Percentiles rank a stretch among this genome's conserved stretches.
Evolutionary conservation across 2,329 filamentous ascomycete genomes (phyloP).

Genomic region (Ophiostoma pallidulum): DNA sequence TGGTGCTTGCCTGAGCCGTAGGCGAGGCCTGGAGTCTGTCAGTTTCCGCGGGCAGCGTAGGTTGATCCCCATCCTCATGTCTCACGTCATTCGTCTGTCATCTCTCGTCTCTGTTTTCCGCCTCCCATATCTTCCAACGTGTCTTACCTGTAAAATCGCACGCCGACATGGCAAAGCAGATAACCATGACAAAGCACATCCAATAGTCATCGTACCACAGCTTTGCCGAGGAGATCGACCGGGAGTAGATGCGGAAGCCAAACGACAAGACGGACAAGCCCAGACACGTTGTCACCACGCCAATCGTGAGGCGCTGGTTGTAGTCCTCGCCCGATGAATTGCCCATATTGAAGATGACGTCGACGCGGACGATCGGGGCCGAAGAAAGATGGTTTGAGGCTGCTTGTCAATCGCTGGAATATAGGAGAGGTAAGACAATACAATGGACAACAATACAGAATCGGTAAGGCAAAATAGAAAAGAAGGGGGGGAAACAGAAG

Average conservation of each 20-base stretch:
- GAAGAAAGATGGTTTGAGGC: background rate
- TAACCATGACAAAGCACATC: conserved; percentile 13
- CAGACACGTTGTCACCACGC: conserved; percentile 12
- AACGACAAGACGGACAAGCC: conserved; percentile 10
- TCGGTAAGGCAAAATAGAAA: too few relatives aligned
- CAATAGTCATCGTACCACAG: conserved; percentile 16
- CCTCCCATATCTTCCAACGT: too few relatives aligned
- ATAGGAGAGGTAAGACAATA: background rate
- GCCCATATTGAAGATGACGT: background rate
- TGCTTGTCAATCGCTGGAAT: background rate
- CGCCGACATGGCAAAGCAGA: conserved; percentile 11
- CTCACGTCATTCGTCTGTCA: too few relatives aligned
- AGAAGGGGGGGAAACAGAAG: too few relatives aligned
- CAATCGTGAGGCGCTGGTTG: conserved; percentile 12
- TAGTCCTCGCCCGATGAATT: conserved; percentile 3
- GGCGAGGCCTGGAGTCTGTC: background rate
- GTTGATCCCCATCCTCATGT: too few relatives aligned
- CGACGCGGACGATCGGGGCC: background rate
- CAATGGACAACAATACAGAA: background rate
- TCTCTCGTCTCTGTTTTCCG: too few relatives aligned
- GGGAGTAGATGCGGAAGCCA: conserved; percentile 9
- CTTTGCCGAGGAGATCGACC: conserved; percentile 7
- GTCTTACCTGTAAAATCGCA: conserved; percentile 8
- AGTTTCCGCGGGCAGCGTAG: too few relatives aligned
- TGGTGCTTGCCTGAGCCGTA: conserved; percentile 14